Evolutionary conservation across 106 monocot genomes (phyloP).

Genomic region (Allium fistulosum): DNA sequence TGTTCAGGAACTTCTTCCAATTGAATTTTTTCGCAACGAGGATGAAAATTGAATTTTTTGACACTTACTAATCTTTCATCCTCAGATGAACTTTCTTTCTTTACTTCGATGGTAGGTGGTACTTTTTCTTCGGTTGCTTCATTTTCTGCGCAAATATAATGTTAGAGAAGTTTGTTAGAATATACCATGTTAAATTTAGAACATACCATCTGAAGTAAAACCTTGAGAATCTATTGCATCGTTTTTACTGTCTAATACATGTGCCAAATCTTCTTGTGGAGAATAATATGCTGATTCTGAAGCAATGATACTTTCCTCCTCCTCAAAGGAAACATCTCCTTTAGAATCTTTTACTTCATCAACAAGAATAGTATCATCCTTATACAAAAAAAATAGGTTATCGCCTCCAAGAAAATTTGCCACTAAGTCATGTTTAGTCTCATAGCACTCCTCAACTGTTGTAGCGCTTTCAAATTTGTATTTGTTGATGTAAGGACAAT

Average conservation of each 20-base stretch:
- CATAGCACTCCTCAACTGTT: not conserved
- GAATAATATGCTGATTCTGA: slow-evolving; percentile 31
- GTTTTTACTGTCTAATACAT: not conserved
- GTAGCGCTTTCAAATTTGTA: slow-evolving; percentile 1
- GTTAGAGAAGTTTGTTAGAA: not conserved
- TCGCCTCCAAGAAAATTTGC: slow-evolving; percentile 27
- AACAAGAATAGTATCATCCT: slow-evolving; percentile 24
- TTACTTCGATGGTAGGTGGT: not conserved
- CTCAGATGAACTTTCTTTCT: slow-evolving; percentile 12
- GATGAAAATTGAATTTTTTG: not conserved
- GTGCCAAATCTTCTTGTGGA: slow-evolving; percentile 20
- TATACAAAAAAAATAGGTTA: slow-evolving; percentile 28
- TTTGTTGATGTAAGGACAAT: not conserved
- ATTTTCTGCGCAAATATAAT: slow-evolving; percentile 2
- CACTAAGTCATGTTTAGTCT: slow-evolving; percentile 12
- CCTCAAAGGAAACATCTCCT: slow-evolving; percentile 17
- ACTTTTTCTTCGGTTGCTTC: not conserved
- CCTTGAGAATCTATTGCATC: not conserved
- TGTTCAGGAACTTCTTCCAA: slow-evolving; percentile 15
- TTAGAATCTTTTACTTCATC: slow-evolving; percentile 31
- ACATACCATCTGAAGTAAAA: slow-evolving; percentile 1
- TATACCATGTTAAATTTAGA: slow-evolving; percentile 5
- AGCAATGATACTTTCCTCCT: slow-evolving; percentile 19
- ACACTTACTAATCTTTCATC: slow-evolving; percentile 11
- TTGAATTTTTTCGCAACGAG: slow-evolving; percentile 5